Evolutionary conservation across 257 asterid genomes (phyloP).

Genomic region (Solanum pennellii): DNA sequence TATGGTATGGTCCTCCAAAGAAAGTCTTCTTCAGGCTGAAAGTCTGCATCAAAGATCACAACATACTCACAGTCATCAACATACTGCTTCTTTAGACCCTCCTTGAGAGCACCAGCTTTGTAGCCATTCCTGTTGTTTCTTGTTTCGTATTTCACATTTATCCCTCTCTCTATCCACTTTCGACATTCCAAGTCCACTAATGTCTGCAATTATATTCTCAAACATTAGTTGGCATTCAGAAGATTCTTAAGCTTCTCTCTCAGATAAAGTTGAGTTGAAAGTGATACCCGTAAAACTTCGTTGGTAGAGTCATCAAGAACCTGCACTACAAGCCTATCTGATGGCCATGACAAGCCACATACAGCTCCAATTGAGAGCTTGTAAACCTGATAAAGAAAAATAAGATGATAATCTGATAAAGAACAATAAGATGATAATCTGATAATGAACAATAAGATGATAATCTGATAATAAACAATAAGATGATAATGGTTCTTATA

Average conservation of each 20-base stretch:
- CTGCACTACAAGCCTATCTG: conserved; percentile 61
- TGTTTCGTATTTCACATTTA: conserved; percentile 67
- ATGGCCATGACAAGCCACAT: conserved; percentile 73
- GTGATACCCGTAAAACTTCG: conserved; percentile 57
- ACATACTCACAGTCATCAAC: conserved; percentile 76
- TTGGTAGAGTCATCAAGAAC: conserved; percentile 89
- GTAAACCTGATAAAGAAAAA: conserved; percentile 49
- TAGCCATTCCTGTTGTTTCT: conserved; percentile 90
- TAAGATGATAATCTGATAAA: conserved; percentile 23
- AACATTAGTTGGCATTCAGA: not conserved
- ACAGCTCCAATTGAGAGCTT: conserved; percentile 85
- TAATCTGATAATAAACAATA: conserved; percentile 18
- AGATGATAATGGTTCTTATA: not conserved
- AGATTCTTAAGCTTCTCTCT: not conserved
- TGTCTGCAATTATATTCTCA: conserved; percentile 27
- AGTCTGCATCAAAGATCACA: conserved; percentile 89
- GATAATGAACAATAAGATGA: not conserved
- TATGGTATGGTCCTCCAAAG: conserved; percentile 81
- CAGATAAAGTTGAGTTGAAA: not conserved
- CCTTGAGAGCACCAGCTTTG: conserved; percentile 90
- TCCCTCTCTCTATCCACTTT: conserved; percentile 59
- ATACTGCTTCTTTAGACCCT: conserved; percentile 65
- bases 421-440: conserved; percentile 14
- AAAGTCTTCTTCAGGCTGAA: conserved; percentile 85
- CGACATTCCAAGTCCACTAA: conserved; percentile 65